Base-by-base conservation (phyloP, 768 basidiomycete species). In the Suillus variegatus region DNA sequence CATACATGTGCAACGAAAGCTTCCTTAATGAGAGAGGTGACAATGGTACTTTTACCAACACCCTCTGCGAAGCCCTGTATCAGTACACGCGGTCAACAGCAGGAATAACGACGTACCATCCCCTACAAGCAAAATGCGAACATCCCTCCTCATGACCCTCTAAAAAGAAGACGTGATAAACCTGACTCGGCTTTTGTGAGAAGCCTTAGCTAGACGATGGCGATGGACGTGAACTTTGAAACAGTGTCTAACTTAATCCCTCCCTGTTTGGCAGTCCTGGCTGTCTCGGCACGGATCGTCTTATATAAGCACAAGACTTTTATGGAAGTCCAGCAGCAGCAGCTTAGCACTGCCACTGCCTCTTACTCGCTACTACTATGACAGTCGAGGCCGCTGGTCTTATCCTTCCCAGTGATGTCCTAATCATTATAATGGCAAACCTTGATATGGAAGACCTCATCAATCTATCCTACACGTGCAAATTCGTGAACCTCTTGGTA, bases 21-120 rank as follows among this genome's bases (percentile, higher is more conserved):
- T 77, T 97, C 94, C 77, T 98, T 98, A 79, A 99, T 98, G 75
- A 98, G 85, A 43, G 95, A 95, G 22, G 95, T 97, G 75, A 99
- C 89, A 74, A 99, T 95, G 55, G 95, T 95, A 77, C 94, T 96
- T 83, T 99, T 99, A 69, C 97, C 97, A 71, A 98, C 97, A 69
- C 93, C 94, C 83, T 97, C 95, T 98, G 76, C 46, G 61, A 62
- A 63, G 32, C 64, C 36, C 54, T 35, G 20, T 13, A 20, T 60
- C 25, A 60, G 28, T 28, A 60, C 58, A 60, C 40, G 57, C 40
- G 47, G 58, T 65, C 44, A 52, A 67, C 61, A 68, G 61, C 14
- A 60, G 4, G 67, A 49, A 67, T 66, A 71, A 65, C 67, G 60
- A 65, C 89, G 71, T 69, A 95, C 94, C 95, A 79, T 97, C 95